Evolutionary conservation across 805 yeast genomes (phyloP).

Genomic region (Ogataea methanolica): DNA sequence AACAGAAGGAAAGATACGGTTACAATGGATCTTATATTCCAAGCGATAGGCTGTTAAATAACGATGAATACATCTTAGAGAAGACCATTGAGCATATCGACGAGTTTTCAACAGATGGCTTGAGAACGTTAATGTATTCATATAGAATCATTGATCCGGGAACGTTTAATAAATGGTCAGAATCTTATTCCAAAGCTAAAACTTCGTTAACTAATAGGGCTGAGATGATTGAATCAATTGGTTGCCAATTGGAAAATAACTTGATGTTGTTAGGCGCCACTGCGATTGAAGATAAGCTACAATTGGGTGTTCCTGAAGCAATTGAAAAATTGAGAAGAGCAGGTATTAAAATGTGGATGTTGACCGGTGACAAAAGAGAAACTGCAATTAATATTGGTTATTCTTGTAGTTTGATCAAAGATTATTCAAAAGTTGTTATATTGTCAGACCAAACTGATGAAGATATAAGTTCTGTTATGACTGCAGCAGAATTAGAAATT

Average conservation of each 20-base stretch:
- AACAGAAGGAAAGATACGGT: conserved; percentile 51
- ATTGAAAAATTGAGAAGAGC: conserved; percentile 90
- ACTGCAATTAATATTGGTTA: conserved; percentile 97
- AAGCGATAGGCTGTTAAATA: conserved; percentile 53
- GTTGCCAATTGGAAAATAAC: conserved; percentile 65
- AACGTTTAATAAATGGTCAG: conserved; percentile 65
- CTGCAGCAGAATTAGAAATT: conserved; percentile 71
- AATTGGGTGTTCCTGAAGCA: conserved; percentile 94
- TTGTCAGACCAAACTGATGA: conserved; percentile 41
- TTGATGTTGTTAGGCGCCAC: conserved; percentile 83
- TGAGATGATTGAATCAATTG: conserved; percentile 61
- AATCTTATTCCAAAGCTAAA: conserved; percentile 67
- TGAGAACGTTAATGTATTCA: conserved; percentile 83
- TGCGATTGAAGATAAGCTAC: conserved; percentile 95
- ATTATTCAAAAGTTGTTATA: conserved; percentile 84
- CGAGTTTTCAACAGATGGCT: conserved; percentile 91
- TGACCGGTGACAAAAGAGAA: conserved; percentile 97
- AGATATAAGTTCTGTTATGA: conserved; percentile 60
- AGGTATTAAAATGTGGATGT: conserved; percentile 95
- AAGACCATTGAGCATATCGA: conserved; percentile 87
- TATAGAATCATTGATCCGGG: conserved; percentile 61
- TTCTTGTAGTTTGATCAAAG: conserved; percentile 88
- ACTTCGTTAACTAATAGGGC: conserved; percentile 68
- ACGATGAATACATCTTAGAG: conserved; percentile 76
- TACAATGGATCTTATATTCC: conserved; percentile 34